Conservation (phyloP, 83 land plant species). For the Diphasiastrum complanatum region DNA sequence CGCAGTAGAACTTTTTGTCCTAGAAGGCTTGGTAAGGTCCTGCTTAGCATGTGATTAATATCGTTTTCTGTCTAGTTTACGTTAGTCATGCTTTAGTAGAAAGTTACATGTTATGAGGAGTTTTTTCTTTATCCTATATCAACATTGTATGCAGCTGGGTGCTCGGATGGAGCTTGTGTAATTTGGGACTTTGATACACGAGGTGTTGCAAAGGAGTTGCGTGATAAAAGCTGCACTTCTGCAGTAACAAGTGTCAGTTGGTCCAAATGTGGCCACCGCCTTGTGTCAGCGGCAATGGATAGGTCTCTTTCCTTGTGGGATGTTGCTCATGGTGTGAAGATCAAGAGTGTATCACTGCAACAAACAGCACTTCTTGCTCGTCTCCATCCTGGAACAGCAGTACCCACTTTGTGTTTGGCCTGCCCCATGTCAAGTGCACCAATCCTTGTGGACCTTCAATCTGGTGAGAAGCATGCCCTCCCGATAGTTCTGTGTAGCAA, state of each 20-base stretch:
- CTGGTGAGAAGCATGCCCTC: constrained; percentile 49
- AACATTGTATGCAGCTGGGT: constrained; percentile 62
- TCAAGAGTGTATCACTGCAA: constrained; percentile 45
- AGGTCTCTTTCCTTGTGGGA: constrained; percentile 84
- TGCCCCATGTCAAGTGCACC: constrained; percentile 91
- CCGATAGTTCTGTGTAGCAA: constrained; percentile 47
- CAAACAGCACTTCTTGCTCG: constrained; percentile 77
- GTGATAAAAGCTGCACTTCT: constrained; percentile 53
- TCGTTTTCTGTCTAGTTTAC: not conserved
- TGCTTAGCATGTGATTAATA: not conserved
- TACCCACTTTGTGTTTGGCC: constrained; percentile 66
- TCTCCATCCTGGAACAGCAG: constrained; percentile 65
- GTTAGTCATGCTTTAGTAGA: not conserved
- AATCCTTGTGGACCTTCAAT: constrained; percentile 66
- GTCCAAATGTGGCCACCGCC: constrained; percentile 83
- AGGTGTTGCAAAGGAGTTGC: constrained; percentile 87
- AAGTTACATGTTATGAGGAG: not conserved
- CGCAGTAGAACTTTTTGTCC: too few species aligned
- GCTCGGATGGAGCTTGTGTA: constrained; percentile 80
- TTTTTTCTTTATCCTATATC: not conserved
- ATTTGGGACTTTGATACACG: constrained; percentile 97
- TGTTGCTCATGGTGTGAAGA: constrained; percentile 52
- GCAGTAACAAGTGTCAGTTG: constrained; percentile 90
- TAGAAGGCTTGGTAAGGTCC: too few species aligned
- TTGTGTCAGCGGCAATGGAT: constrained; percentile 81